Base-by-base conservation (phyloP, 768 basidiomycete genomes). In the Rhodotorula sphaerocarpa region DNA sequence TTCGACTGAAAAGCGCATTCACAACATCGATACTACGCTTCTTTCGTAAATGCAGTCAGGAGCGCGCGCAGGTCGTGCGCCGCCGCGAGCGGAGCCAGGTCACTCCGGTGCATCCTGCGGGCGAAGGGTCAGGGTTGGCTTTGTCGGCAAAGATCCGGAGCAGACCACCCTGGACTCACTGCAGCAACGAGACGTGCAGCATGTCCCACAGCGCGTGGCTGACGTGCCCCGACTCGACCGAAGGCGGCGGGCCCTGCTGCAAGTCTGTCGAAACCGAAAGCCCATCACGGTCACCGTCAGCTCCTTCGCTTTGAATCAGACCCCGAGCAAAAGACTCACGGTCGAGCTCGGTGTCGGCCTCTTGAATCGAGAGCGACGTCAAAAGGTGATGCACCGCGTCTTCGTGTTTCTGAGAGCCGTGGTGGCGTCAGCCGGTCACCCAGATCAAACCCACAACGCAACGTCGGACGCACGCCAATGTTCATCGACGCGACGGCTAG, bases 321-420 rank as follows among this genome's bases (percentile, higher is more conserved):
- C 16, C n/a, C n/a, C n/a, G n/a, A n/a, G n/a, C 23, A 27, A 4
- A 6, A 39, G 71, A 47, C 55, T 39, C 52, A 63, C 75, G 74
- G n/a, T 85, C 79, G 30, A 63, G 57, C 14, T 84, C 82, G 0
- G 73, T 70, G 70, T 96, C 92, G 52, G 82, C 83, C 63, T 92
- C 88, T 75, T 99, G 95, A 30, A 96, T 77, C 43, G 86, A 80
- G 4, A 99, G 80, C 10, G 93, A 91, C 72, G 92, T 89, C 14
- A 96, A 78, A 50, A 95, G 61, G 42, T 73, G 70, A 23, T 61
- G 61, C 16, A 68, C 69, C 18, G 72, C 91, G 72, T 95, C 88
- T 44, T 86, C 83, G 73, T 88, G 90, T 53, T 85, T 82, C 87
- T 90, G 72, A 20, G 10, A 14, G 39, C 2, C 25, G 1, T 7